Percentiles rank a stretch among this genome's conserved stretches.
phyloP scores from a whole-genome alignment of 495 filamentous ascomycete genomes.

The Baudoinia panamericana region DNA sequence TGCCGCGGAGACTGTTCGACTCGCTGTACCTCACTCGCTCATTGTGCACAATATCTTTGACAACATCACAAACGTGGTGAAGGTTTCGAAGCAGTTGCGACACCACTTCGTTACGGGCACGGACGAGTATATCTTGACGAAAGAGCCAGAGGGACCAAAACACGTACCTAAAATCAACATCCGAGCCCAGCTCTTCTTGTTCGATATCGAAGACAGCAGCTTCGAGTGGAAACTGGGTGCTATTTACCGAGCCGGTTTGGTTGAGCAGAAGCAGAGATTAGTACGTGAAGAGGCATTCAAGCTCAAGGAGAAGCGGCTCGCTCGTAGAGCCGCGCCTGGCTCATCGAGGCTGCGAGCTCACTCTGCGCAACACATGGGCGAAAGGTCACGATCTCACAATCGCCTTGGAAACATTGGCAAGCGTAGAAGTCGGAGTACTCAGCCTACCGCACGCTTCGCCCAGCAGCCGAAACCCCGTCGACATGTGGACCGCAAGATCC shows the following conservation, averaged over 20 bases:
- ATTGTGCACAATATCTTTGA: constrained; percentile 84
- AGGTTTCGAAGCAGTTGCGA: constrained; percentile 77
- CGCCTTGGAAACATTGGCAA: background rate
- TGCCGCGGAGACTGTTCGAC: constrained; percentile 66
- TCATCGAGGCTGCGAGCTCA: constrained; percentile 41
- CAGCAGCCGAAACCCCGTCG: constrained; percentile 33
- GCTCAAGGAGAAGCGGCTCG: constrained; percentile 72
- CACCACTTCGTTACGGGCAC: constrained; percentile 75
- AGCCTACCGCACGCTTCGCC: constrained; percentile 20
- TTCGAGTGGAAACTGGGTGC: constrained; percentile 94
- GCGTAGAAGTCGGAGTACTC: constrained; percentile 28
- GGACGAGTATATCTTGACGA: constrained; percentile 76
- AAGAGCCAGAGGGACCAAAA: constrained; percentile 71
- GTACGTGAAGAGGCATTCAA: constrained; percentile 83
- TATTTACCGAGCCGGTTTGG: constrained; percentile 77
- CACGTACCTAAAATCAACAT: constrained; percentile 72
- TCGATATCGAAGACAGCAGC: constrained; percentile 87
- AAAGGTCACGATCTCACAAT: constrained; percentile 22
- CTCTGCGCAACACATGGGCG: constrained; percentile 32
- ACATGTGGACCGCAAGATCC: constrained; percentile 40
- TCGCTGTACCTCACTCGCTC: constrained; percentile 89
- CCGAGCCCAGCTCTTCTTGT: constrained; percentile 64
- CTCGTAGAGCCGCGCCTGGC: constrained; percentile 41
- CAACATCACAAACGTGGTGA: constrained; percentile 76
- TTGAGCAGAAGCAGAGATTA: constrained; percentile 78